Percentiles rank a stretch among this genome's conserved stretches.
Evolutionary conservation across 208 protist species (phyloP).

Genomic region (Cochliopodium minus): DNA sequence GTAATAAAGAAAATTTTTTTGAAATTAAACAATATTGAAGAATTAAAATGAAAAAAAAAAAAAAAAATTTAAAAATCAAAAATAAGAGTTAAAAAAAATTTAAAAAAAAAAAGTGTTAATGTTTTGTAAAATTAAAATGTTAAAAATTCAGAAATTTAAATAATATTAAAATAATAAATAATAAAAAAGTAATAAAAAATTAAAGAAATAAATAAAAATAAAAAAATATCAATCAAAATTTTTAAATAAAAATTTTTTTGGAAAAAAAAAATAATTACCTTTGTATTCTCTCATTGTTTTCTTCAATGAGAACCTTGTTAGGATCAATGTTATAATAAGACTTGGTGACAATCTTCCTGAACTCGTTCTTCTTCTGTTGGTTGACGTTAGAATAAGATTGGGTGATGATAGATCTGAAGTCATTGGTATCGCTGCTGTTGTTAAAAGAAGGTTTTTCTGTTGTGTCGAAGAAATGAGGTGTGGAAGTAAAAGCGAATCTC

Average conservation of each 20-base stretch:
- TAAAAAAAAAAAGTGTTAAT: not conserved
- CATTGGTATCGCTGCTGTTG: no score
- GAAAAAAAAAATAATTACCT: constrained; percentile 3
- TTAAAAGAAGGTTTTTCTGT: no score
- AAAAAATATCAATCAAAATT: not conserved
- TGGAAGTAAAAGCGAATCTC: not conserved
- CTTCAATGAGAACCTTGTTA: not conserved
- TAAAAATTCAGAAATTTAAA: not conserved
- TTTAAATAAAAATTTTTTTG: not conserved
- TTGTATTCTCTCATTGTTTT: no score
- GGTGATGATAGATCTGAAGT: no score
- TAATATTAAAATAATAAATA: not conserved
- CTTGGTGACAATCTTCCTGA: no score
- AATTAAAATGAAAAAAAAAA: constrained; percentile 1
- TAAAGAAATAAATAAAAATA: constrained; percentile 1
- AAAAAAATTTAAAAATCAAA: not conserved
- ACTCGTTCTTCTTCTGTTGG: no score
- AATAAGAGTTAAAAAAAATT: not conserved
- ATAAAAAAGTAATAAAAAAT: constrained; percentile 1
- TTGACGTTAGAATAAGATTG: no score
- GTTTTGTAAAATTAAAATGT: not conserved
- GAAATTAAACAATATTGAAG: not conserved
- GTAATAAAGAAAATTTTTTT: not conserved
- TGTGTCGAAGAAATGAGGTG: not conserved
- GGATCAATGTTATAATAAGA: not conserved